Base-by-base conservation (phyloP, 208 protist genomes). In the Trypanosoma melophagium region DNA sequence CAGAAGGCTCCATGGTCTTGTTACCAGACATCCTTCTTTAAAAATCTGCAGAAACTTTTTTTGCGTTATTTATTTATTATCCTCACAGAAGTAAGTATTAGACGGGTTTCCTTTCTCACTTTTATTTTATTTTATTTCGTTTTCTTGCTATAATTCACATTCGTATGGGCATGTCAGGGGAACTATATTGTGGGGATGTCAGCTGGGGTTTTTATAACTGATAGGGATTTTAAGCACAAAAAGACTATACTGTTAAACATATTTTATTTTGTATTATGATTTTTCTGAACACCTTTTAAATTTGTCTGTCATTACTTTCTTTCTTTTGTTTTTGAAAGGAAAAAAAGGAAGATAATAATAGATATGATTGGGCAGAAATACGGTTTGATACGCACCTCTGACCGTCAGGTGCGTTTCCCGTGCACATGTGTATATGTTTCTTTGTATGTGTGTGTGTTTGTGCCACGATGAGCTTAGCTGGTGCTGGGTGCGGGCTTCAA, bases 401-500 rank as follows among this genome's bases (percentile, higher is more conserved):
- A 5, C 8, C 16, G 10, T 47, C 13, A 47, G 9, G 9, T 47
- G 9, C 10, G 9, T 47, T 2, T 47, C 86, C 86, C 80, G 87
- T n/a, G 42, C 9, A 47, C 10, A 10, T n/a, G 10, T n/a, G 16
- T n/a, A 47, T 44, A 12, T 44, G 40, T 44, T 7, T 44, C 40
- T 12, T 14, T 44, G 12, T 14, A 14, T 3, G 2, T 25, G 17
- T 61, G 38, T 16, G 17, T 31, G 24, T 42, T 0, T 65, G 86
- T 76, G 84, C 83, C 77, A 81, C 81, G 81, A 93, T 90, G 84
- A 89, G 83, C 87, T 90, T 79, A 93, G 87, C 87, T 93, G 87
- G 87, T 93, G 87, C 87, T 93, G 87, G 87, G 87, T 90, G 87
- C 87, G 87, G 87, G 87, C 87, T 93, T 93, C 87, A 93, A 93